phyloP scores from a whole-genome alignment of 169 alveolate genomes.

The Plasmodium cynomolgi region DNA sequence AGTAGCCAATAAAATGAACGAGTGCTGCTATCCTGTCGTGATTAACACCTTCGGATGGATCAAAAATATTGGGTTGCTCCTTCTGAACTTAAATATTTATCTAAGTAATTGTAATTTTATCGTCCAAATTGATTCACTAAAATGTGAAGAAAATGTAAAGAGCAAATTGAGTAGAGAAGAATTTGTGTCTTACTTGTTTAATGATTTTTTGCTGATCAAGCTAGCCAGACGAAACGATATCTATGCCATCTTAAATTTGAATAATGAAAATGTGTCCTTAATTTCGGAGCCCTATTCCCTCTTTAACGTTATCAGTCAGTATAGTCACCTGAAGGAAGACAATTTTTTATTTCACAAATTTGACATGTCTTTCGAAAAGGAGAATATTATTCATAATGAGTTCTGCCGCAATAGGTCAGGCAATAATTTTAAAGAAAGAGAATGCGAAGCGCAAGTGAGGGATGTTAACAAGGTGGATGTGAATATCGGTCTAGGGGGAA shows the following conservation, averaged over 20 bases:
- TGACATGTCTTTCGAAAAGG: slow-evolving; percentile 45
- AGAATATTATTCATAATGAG: neutral
- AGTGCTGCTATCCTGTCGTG: slow-evolving; percentile 17
- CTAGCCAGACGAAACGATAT: neutral
- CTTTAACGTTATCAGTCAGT: slow-evolving; percentile 43
- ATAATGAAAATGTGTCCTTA: slow-evolving; percentile 22
- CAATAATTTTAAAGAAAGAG: neutral
- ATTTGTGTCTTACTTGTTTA: slow-evolving; percentile 33
- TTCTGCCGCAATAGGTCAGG: neutral
- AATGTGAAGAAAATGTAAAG: slow-evolving; percentile 15
- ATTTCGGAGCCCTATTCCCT: slow-evolving; percentile 32
- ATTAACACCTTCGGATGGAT: slow-evolving; percentile 71
- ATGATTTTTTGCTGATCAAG: slow-evolving; percentile 32
- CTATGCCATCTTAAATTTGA: slow-evolving; percentile 41
- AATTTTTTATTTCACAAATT: slow-evolving; percentile 34
- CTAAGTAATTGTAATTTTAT: slow-evolving; percentile 42
- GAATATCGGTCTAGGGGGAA: neutral
- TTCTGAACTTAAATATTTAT: slow-evolving; percentile 40
- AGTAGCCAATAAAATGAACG: neutral
- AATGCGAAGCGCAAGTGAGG: neutral
- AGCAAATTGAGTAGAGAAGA: neutral
- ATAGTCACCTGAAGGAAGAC: slow-evolving; percentile 30
- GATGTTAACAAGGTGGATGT: neutral
- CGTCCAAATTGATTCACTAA: slow-evolving; percentile 60
- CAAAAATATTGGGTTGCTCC: slow-evolving; percentile 38